These are phyloP conservation scores for Aquilaria sinensis DNA, from an alignment of 345 rosid species.

Conservation along the genomic window DNA sequence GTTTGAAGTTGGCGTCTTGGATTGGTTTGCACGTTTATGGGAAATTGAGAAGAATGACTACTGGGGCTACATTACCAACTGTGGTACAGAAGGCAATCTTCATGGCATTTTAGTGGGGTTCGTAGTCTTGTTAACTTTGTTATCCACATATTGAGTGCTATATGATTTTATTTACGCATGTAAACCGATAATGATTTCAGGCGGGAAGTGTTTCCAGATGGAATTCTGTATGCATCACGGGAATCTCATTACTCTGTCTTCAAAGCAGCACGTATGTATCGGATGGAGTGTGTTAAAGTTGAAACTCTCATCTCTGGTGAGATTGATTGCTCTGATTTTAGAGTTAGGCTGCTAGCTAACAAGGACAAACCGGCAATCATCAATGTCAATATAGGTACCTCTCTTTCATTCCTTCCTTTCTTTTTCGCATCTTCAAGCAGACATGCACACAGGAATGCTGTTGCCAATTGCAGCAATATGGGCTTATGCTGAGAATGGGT, in stretches of 20 bases:
- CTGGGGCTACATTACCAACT: constrained; percentile 98
- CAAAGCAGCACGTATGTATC: constrained; percentile 94
- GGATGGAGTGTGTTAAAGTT: constrained; percentile 85
- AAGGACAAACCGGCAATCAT: constrained; percentile 91
- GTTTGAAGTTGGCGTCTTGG: constrained; percentile 97
- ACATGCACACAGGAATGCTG: neutral
- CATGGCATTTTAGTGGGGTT: constrained; percentile 95
- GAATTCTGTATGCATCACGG: constrained; percentile 76
- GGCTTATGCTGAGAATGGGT: neutral
- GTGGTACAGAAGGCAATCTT: constrained; percentile 99
- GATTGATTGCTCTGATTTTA: constrained; percentile 78
- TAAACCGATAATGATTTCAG: constrained; percentile 26
- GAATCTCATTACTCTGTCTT: constrained; percentile 92
- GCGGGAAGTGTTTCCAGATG: constrained; percentile 92
- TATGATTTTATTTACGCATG: neutral
- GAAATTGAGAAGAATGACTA: constrained; percentile 90
- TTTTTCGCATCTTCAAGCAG: neutral
- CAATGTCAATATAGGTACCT: constrained; percentile 83
- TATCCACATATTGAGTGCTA: neutral
- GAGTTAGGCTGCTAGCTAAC: constrained; percentile 56
- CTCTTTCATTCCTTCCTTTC: neutral
- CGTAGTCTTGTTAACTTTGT: constrained; percentile 19
- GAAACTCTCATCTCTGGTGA: constrained; percentile 74
- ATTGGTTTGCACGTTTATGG: constrained; percentile 99
- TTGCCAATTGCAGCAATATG: neutral